Conservation (phyloP, 1,284 basidiomycete genomes). For the Boletus semigastroideus region DNA sequence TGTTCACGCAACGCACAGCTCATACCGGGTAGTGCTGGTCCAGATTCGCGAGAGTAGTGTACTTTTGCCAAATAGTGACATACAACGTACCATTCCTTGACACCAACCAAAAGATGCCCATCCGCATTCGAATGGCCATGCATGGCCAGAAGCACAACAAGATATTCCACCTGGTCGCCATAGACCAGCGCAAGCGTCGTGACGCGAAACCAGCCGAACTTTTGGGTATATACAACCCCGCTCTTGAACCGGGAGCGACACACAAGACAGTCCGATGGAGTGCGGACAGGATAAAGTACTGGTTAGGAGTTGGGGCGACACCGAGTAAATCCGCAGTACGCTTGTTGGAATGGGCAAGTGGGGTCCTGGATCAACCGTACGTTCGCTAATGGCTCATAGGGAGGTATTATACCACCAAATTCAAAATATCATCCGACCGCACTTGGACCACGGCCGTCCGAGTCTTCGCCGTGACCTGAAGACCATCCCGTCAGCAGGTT, state of each 20-base stretch:
- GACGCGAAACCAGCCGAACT: constrained; percentile 91
- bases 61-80: constrained; percentile 27
- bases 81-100: constrained; percentile 3
- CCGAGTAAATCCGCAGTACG: constrained; percentile 80
- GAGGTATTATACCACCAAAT: constrained; percentile 43
- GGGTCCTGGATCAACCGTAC: neutral
- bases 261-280: constrained; percentile 88
- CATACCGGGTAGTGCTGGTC: constrained; percentile 78
- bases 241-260: constrained; percentile 38
- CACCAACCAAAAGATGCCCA: constrained; percentile 59
- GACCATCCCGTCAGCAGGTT: neutral
- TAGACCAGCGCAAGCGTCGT: constrained; percentile 71
- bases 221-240: constrained; percentile 86
- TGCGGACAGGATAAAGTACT: constrained; percentile 85
- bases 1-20: constrained; percentile 43
- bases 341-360: constrained; percentile 77
- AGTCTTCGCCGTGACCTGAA: constrained; percentile 11
- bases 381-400: constrained; percentile 41
- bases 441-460: constrained; percentile 14
- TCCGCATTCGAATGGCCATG: constrained; percentile 84
- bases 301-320: constrained; percentile 83
- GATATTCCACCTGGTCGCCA: constrained; percentile 87
- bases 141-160: constrained; percentile 81
- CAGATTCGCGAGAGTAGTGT: constrained; percentile 39
- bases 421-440: constrained; percentile 51